Evolutionary conservation across 805 yeast genomes (phyloP).

Genomic region (Nakazawaea laoshanensis): DNA sequence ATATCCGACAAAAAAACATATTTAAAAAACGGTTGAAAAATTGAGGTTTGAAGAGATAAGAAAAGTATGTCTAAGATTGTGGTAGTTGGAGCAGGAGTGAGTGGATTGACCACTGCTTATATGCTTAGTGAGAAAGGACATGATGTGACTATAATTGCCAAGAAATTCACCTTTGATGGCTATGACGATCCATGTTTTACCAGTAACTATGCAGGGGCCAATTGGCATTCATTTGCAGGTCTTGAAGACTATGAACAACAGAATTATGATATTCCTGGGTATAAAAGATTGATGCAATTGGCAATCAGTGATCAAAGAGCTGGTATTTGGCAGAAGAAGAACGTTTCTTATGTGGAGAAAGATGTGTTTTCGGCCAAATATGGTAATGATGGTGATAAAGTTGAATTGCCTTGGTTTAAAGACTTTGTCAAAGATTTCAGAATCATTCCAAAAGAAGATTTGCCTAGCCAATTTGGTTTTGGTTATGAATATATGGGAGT

Average conservation of each 20-base stretch:
- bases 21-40: too few relatives aligned
- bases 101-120: slow-evolving; percentile 47
- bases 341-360: slow-evolving; percentile 13
- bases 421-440: slow-evolving; percentile 26
- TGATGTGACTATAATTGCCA: slow-evolving; percentile 39
- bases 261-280: slow-evolving; percentile 40
- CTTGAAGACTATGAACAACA: slow-evolving; percentile 24
- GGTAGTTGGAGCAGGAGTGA: slow-evolving; percentile 51
- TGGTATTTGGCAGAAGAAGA: slow-evolving; percentile 25
- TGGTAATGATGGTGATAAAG: slow-evolving; percentile 12
- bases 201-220: slow-evolving; percentile 68
- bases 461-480: slow-evolving; percentile 20
- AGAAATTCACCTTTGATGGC: slow-evolving; percentile 26
- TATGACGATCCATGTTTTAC: slow-evolving; percentile 26
- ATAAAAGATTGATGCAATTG: slow-evolving; percentile 32
- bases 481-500: slow-evolving; percentile 47
- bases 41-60: not conserved
- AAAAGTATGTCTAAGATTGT: slow-evolving; percentile 19
- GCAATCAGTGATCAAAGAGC: slow-evolving; percentile 29
- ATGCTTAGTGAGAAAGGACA: slow-evolving; percentile 31
- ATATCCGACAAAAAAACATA: too few relatives aligned
- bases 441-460: slow-evolving; percentile 20
- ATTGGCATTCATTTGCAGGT: slow-evolving; percentile 56
- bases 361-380: slow-evolving; percentile 19
- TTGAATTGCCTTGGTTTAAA: slow-evolving; percentile 29